Conservation (phyloP, 192 early-diverging fungal genomes). For the Coemansia sp. region DNA sequence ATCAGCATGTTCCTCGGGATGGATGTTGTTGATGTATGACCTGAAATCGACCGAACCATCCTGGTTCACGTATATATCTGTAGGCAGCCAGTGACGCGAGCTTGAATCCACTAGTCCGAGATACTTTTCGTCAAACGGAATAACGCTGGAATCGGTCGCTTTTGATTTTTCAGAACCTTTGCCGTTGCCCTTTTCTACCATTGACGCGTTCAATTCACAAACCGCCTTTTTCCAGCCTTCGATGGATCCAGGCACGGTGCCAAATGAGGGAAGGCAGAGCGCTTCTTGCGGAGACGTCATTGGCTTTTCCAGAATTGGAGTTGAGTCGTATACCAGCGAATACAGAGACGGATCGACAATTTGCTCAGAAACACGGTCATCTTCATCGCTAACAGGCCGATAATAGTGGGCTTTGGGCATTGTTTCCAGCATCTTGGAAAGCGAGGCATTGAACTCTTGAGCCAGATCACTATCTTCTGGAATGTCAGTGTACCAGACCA, state of each 20-base stretch:
- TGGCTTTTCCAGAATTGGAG: neutral
- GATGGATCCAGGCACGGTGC: neutral
- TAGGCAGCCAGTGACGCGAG: neutral
- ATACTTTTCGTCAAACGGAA: neutral
- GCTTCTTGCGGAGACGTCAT: neutral
- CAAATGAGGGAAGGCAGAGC: neutral
- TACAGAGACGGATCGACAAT: neutral
- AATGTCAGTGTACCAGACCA: neutral
- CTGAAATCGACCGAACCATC: constrained; percentile 1
- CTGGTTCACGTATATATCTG: neutral
- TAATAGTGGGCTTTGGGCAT: neutral
- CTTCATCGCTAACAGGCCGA: no score
- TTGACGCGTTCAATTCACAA: neutral
- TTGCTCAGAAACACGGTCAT: neutral
- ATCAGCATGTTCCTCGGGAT: neutral
- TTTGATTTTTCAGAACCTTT: no score
- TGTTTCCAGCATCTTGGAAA: neutral
- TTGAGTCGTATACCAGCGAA: neutral
- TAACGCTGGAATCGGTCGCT: neutral
- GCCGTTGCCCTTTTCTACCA: neutral
- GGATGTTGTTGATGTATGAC: neutral
- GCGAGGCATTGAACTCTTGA: neutral
- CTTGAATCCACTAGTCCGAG: neutral
- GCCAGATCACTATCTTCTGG: neutral
- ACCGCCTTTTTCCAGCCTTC: neutral